phyloP scores from a whole-genome alignment of 345 rosid genomes.

The Brassica rapa region DNA sequence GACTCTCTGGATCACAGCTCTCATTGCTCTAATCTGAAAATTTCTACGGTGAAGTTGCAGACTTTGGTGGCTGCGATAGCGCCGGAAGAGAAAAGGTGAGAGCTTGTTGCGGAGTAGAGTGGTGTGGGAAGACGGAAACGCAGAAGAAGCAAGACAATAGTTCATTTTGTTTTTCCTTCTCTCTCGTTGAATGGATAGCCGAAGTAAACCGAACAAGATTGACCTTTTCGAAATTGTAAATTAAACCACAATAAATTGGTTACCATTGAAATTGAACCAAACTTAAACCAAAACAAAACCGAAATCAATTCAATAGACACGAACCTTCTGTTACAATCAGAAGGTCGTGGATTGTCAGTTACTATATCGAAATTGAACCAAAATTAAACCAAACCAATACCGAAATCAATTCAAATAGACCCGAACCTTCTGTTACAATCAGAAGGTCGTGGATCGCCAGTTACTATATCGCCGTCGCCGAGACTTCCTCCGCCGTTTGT shows the following conservation, averaged over 20 bases:
- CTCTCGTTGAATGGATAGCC: background rate
- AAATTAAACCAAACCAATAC: background rate
- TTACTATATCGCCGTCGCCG: background rate
- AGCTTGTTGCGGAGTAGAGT: conserved; percentile 27
- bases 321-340: too few relatives aligned
- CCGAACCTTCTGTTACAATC: background rate
- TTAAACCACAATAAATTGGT: background rate
- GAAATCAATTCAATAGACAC: too few relatives aligned
- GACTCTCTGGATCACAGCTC: conserved; percentile 84
- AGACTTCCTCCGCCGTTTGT: conserved; percentile 1
- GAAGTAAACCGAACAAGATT: conserved; percentile 19
- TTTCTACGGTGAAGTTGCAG: conserved; percentile 2
- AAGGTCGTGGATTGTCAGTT: background rate
- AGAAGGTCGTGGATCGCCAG: background rate
- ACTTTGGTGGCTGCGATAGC: conserved; percentile 20
- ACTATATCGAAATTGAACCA: background rate
- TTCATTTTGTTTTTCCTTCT: conserved; percentile 18
- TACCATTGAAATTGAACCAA: background rate
- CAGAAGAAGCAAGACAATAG: conserved; percentile 22
- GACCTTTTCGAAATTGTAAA: background rate
- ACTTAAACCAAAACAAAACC: background rate
- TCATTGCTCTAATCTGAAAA: conserved; percentile 65
- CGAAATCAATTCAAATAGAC: too few relatives aligned
- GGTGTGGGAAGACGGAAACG: conserved; percentile 19
- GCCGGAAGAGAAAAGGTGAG: conserved; percentile 27